These are phyloP conservation scores for Chlorella sp. DNA, from an alignment of 139 green algal species.

Conservation along the genomic window DNA sequence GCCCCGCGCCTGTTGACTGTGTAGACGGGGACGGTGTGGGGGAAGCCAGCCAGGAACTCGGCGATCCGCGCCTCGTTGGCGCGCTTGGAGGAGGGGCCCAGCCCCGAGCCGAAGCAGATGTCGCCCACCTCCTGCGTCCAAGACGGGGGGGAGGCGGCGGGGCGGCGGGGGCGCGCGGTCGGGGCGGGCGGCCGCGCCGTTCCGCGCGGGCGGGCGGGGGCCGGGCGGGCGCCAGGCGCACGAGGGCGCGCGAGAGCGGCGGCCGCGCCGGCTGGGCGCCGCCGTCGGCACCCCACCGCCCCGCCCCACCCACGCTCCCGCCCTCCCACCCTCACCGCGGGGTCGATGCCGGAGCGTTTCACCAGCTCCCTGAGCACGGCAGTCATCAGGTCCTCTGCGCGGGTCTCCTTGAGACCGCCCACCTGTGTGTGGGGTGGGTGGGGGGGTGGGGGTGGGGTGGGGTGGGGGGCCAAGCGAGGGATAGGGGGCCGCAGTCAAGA, in stretches of 20 bases:
- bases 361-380: constrained; percentile 81
- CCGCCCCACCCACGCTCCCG: no score
- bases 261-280: no score
- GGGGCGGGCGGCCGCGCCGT: no score
- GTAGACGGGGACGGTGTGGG: constrained; percentile 88
- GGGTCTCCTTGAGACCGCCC: constrained; percentile 87
- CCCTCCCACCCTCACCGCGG: constrained; percentile 37
- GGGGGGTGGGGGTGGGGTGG: neutral
- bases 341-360: constrained; percentile 68
- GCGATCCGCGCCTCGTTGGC: constrained; percentile 95
- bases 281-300: no score
- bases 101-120: constrained; percentile 94
- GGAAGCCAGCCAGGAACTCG: constrained; percentile 91
- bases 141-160: no score
- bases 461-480: no score
- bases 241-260: no score
- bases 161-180: no score
- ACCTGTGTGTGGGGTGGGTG: constrained; percentile 9
- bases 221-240: no score
- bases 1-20: constrained; percentile 85
- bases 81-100: constrained; percentile 88
- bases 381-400: constrained; percentile 86
- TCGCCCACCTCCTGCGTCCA: constrained; percentile 77
- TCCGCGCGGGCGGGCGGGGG: no score
- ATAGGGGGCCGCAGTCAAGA: no score